A percentile compares a stretch with the other conserved stretches of the same genome.
phyloP scores from a whole-genome alignment of 139 green algal species.

The Mesotaenium endlicherianum region DNA sequence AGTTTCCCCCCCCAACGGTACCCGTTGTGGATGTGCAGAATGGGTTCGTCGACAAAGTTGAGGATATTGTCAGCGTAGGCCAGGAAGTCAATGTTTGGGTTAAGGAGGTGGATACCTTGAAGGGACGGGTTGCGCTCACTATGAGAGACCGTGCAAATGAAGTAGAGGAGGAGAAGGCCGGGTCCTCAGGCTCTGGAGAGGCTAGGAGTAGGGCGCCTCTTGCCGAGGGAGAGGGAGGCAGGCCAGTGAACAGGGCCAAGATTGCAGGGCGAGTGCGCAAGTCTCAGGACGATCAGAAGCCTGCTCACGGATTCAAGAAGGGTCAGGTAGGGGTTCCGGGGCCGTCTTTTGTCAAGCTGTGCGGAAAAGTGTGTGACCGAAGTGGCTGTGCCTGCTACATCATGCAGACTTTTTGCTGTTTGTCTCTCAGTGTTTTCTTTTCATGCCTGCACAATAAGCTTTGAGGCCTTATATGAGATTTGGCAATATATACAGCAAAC shows the following conservation, averaged over 20 bases:
- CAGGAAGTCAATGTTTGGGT: slow-evolving; percentile 61
- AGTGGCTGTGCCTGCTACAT: too few relatives aligned
- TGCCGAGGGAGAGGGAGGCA: slow-evolving; percentile 2
- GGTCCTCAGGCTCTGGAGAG: not conserved
- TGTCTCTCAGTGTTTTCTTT: too few relatives aligned
- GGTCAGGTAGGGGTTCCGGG: slow-evolving; percentile 47
- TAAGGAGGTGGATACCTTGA: slow-evolving; percentile 52
- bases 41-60: slow-evolving; percentile 60
- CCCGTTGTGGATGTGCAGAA: too few relatives aligned
- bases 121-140: slow-evolving; percentile 58
- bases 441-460: too few relatives aligned
- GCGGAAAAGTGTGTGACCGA: too few relatives aligned
- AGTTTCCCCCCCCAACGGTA: too few relatives aligned
- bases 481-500: too few relatives aligned
- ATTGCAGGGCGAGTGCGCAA: slow-evolving; percentile 14
- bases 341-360: too few relatives aligned
- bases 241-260: slow-evolving; percentile 5
- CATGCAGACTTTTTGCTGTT: too few relatives aligned
- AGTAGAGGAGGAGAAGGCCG: slow-evolving; percentile 3
- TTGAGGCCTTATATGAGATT: too few relatives aligned
- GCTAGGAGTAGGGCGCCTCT: not conserved
- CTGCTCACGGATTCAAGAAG: slow-evolving; percentile 54
- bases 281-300: slow-evolving; percentile 21
- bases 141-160: slow-evolving; percentile 51
- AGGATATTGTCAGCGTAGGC: slow-evolving; percentile 53